Base-by-base conservation (phyloP, 2,329 filamentous ascomycete genomes). In the Aureobasidium namibiae region DNA sequence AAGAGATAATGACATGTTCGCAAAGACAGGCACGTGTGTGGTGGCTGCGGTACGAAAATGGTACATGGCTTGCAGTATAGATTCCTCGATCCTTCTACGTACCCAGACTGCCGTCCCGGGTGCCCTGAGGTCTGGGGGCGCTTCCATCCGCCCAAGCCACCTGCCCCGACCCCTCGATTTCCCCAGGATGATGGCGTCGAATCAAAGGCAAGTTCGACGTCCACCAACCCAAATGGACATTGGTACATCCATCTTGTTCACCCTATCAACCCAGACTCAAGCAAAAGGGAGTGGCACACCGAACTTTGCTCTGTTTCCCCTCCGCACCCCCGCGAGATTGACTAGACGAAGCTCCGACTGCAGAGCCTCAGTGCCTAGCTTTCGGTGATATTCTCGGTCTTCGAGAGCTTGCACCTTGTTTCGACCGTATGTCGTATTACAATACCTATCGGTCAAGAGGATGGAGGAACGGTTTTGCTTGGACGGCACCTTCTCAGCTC, bases 131-230 rank as follows among this genome's bases (percentile, higher is more conserved):
- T 53, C 49, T 14, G 49, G 50, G 50, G 50, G 36, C 50, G 50
- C 50, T 41, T 42, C 50, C 33, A 41, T n/a, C 50, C 50, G 50
- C 38, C 24, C 36, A 41, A 39, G 49, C 36, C 53, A 26, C 38
- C 18, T 46, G 29, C 29, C 18, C 18, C 41, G 38, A 23, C 42
- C 33, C 38, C 38, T 56, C 53, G n/a, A 56, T 36, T 56, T 45
- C 53, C 53, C 53, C 42, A 46, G 24, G 42, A 56, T 29, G 34
- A 39, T 39, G 48, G 48, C 48, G 48, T 39, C 21, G 34, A 52
- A 52, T 26, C 34, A 52, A 38, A 52, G 34, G 14, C 9, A 39
- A 26, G 29, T 7, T 16, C 38, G 34, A 39, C 46, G 13, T 49
- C 46, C 48, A 26, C 29, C 34, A 52, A 39, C 23, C 42, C 23